Evolutionary conservation across 306 rosid genomes (phyloP).

Genomic region (Trichosanthes truncata): DNA sequence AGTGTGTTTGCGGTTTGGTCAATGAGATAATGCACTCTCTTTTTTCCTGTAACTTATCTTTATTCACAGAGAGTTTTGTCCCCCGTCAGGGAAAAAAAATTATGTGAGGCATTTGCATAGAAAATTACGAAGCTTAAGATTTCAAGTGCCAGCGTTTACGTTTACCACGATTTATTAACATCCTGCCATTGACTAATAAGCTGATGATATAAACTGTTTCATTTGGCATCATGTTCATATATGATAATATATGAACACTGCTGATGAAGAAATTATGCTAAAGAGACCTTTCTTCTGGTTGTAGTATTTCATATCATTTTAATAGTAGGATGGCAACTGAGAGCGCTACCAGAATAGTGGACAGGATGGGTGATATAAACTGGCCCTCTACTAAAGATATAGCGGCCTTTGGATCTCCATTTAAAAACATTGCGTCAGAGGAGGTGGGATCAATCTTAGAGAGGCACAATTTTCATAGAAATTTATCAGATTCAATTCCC

Average conservation of each 20-base stretch:
- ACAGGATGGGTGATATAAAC: slow-evolving; percentile 27
- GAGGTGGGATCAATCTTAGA: slow-evolving; percentile 25
- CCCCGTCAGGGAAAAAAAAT: background rate
- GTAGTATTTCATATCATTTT: background rate
- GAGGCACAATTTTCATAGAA: slow-evolving; percentile 15
- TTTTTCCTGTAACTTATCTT: background rate
- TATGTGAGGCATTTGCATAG: background rate
- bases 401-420: slow-evolving; percentile 28
- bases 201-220: background rate
- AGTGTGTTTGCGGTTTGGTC: background rate
- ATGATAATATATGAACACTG: background rate
- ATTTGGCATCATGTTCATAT: background rate
- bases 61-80: background rate
- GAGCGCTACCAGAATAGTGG: slow-evolving; percentile 45
- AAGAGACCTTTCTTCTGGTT: background rate
- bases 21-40: background rate
- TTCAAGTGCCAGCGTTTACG: background rate
- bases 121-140: background rate
- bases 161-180: too few relatives aligned
- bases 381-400: slow-evolving; percentile 37
- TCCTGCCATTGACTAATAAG: background rate
- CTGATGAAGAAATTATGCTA: background rate
- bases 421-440: slow-evolving; percentile 26
- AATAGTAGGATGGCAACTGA: slow-evolving; percentile 36
- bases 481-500: slow-evolving; percentile 23